Base-by-base conservation (phyloP, 2,329 filamentous ascomycete genomes). In the Alternaria viburni region DNA sequence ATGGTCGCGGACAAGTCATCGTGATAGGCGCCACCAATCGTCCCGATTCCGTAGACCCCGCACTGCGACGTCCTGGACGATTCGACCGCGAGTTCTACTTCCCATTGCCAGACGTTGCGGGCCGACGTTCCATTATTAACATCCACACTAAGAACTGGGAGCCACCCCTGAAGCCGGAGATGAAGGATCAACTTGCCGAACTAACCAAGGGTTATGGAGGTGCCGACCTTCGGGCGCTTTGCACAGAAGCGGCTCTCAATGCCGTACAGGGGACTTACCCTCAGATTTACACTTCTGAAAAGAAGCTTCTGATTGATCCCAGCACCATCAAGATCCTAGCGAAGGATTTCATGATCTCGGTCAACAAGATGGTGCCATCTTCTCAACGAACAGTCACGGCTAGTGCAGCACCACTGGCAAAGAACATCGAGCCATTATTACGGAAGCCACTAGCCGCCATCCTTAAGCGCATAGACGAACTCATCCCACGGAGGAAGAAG, bases 1-100 rank as follows among this genome's bases (percentile, higher is more conserved):
- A 86, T 47, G 82, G 85, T 58, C 83, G 85, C 62, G 83, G 83
- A 68, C 96, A 99, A 80, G 96, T 99, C 64, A 97, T 99, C 77
- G 94, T 99, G 36, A 98, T 99, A 74, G 96, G 96, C 69, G 96
- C 96, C n/a, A 99, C 95, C 61, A 99, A 99, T 79, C 89, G 95
- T 68, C 95, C 96, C 1, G 95, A 98, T 80, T 97, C 96, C 56
- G 94, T 99, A 65, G 95, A 99, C 79, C 95, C 95, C 69, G 95
- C 95, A n/a, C 86, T 99, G 62, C 91, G 96, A 64, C 90, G 95
- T 54, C 95, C 96, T 19, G 96, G 96, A 46, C 91, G 96, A 55
- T 99, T 99, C 75, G 96, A 99, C 77, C 87, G 96, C 79, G 96
- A 99, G 79, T 99, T 99, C 74, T 98, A 98, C 82, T 99, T 99